Base-by-base conservation (phyloP, 192 early-diverging fungal genomes). In the Backusella sp. region DNA sequence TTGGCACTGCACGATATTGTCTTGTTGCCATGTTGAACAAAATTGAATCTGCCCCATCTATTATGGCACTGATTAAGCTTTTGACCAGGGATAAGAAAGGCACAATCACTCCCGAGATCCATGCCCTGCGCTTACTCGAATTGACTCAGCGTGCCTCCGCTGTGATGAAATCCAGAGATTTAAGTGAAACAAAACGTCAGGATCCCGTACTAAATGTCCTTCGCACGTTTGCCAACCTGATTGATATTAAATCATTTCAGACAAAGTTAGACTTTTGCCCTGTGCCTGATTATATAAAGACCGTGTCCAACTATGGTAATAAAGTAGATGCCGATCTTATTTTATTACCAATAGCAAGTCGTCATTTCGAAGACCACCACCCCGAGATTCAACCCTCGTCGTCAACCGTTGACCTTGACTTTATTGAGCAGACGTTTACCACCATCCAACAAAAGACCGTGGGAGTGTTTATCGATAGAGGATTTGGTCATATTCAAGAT, bases 161-260 rank as follows among this genome's bases (percentile, higher is more conserved):
- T 14, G 82, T 97, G 12, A 91, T 98, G 89, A 86, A 90, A 78
- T 90, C 90, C n/a, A 80, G 88, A 21, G 92, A 96, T 68, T 80
- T 84, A 0, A 84, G 83, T 49, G 82, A 87, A 34, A 94, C 90
- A 11, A 72, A 91, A 9, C 82, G 85, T 4, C 80, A 82, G 8
- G 97, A 97, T 74, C 88, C 95, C 0, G 86, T 95, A 15, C 81
- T 98, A 79, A 92, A 88, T 37, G 91, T 96, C 46, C 92, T 98
- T 80, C 82, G 93, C 2, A 92, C 94, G 0, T 95, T 97, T 84
- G 92, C 91, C 26, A 89, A 86, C 36, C 83, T 97, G 12, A 92
- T 90, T 80, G 84, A 88, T 12, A 86, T 96, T 59, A 78, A 78
- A 1, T 21, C 21, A 14, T 82, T 96, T 37, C 81, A 84, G 7